Evolutionary conservation across 1,284 basidiomycete genomes (phyloP), one percentile per base, ranked within the genome.

Genomic region (Rhodotorula sp.): DNA sequence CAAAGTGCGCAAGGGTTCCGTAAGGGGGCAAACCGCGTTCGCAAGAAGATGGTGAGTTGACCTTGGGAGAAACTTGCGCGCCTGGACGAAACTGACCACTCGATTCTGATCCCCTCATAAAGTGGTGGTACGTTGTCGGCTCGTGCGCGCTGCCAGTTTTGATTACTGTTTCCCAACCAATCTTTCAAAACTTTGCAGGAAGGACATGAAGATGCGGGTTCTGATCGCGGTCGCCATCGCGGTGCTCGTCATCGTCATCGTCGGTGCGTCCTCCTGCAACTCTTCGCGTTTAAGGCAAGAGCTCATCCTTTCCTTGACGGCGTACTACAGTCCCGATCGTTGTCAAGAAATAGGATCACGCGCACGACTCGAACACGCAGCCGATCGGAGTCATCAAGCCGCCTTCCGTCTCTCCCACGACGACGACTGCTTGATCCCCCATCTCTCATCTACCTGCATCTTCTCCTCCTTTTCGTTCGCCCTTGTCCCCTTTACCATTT

Each of bases 1-100:
- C 92, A 97, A 52, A 97, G 94, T n/a, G 97, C 95, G 18, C 97
- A 99, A 84, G 94, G 94, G 45, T 99, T 99, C 88, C 89, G 94
- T 74, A 87, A 93, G 77, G 95, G 95, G 75, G 97, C 97, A 65
- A 97, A 97, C 84, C 87, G 93, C 74, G 97, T 99, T 61, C 89
- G 95, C 82, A 99, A 99, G 63, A 57, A 67, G 65, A 68, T 63
- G 57, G 61, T 55, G 45, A 48, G 76, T 74, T 66, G 71, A 66
- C 31, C 48, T 19, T 54, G 38, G 34, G 28, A 7, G 10, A 8
- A 16, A n/a, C 6, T n/a, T 16, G 21, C 8, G 23, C 52, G 38
- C 26, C 49, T 49, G 26, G 23, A 31, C 19, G 5, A n/a, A 14
- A 54, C 59, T 65, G 60, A 56, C 26, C n/a, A 10, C 31, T 26